Percentiles rank a stretch among this genome's conserved stretches.
These are phyloP conservation scores for Lactarius tabidus DNA, from an alignment of 768 basidiomycete genomes.

Conservation along the genomic window DNA sequence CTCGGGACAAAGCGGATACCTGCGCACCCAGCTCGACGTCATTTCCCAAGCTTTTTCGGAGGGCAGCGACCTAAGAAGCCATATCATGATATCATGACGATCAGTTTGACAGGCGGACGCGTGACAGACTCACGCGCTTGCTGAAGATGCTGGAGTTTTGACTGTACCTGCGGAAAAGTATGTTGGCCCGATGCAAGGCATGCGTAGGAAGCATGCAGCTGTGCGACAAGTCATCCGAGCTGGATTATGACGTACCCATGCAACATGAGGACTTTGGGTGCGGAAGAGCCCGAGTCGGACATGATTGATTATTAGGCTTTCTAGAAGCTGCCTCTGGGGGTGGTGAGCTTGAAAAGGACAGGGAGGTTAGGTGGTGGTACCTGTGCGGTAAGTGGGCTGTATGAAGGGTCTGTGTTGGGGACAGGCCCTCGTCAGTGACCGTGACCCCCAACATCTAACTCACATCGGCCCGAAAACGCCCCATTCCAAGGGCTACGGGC, in stretches of 20 bases:
- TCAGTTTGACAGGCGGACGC: neutral
- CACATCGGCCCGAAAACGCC: constrained; percentile 2
- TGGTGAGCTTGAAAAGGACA: neutral
- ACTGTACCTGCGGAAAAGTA: constrained; percentile 44
- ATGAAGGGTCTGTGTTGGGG: neutral
- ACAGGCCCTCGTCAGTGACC: neutral
- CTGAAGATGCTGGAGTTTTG: constrained; percentile 67
- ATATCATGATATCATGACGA: neutral
- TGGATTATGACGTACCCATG: constrained; percentile 21
- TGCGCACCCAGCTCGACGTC: constrained; percentile 56
- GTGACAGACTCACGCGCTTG: constrained; percentile 50
- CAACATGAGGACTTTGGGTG: constrained; percentile 17
- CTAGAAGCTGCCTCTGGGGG: neutral
- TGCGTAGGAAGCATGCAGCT: no score
- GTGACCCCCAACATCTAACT: neutral
- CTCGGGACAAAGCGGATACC: neutral
- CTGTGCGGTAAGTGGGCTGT: neutral
- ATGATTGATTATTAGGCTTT: constrained; percentile 4
- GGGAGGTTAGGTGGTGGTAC: neutral
- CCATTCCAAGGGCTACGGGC: neutral
- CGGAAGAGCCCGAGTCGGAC: constrained; percentile 1
- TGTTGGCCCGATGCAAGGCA: neutral
- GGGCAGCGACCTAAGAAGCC: constrained; percentile 54
- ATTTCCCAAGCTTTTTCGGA: constrained; percentile 61
- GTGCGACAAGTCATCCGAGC: neutral